Evolutionary conservation across 176 grass and related monocot genomes (phyloP).

Genomic region (Alloteropsis semialata): DNA sequence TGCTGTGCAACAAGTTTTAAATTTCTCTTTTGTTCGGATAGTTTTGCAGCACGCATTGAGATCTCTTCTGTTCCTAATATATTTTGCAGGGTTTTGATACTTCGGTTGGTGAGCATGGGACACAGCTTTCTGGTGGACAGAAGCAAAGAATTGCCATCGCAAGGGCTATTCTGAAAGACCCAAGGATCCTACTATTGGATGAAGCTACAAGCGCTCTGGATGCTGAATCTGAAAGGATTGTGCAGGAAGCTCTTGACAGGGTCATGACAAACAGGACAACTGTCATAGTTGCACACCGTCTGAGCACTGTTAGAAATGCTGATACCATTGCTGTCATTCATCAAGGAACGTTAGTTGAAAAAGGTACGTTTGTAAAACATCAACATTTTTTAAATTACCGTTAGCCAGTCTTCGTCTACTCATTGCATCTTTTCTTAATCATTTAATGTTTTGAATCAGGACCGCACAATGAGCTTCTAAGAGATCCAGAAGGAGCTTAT

Average conservation of each 20-base stretch:
- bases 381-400: background rate
- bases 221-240: slow-evolving; percentile 77
- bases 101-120: slow-evolving; percentile 79
- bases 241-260: slow-evolving; percentile 89
- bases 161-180: slow-evolving; percentile 91
- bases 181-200: slow-evolving; percentile 81
- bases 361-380: slow-evolving; percentile 51
- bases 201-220: slow-evolving; percentile 94
- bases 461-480: slow-evolving; percentile 67
- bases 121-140: slow-evolving; percentile 86
- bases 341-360: slow-evolving; percentile 76
- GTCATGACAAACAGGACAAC: slow-evolving; percentile 82
- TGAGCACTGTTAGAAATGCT: slow-evolving; percentile 85
- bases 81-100: slow-evolving; percentile 73
- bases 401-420: background rate
- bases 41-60: slow-evolving; percentile 2
- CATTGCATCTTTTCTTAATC: slow-evolving; percentile 24
- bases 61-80: slow-evolving; percentile 14
- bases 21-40: background rate
- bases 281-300: slow-evolving; percentile 79
- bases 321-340: slow-evolving; percentile 78
- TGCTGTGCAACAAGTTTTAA: background rate
- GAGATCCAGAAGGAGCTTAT: slow-evolving; percentile 80
- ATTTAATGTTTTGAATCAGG: slow-evolving; percentile 47
- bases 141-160: slow-evolving; percentile 97